Base-by-base conservation (phyloP, 345 rosid genomes). In the Viola odorata region DNA sequence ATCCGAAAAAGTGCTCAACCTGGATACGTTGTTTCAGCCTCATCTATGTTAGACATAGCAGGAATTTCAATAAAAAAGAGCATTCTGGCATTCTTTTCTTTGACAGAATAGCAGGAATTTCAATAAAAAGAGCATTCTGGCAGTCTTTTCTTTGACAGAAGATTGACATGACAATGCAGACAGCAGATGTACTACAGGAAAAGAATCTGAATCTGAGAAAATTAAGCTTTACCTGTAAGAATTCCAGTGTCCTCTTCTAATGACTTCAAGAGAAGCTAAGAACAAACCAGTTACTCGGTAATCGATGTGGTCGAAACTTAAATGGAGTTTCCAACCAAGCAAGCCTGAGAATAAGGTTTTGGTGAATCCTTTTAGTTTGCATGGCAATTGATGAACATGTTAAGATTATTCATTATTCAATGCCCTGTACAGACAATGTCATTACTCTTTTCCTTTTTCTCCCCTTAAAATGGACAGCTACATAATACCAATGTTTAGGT, bases 241-340 rank as follows among this genome's bases (percentile, higher is more conserved):
- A 61, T 94, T 91, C 99, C 97, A 94, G n/a, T 68, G 78, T 56
- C 99, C 99, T 83, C 99, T 88, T 72, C 99, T 81, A 8, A 90
- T 80, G n/a, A 94, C 92, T 81, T 94, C 97, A 54, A 94, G 87
- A 45, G 99, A 77, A 17, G 96, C 99, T 60, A 94, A 73, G 78
- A 94, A 86, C 47, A 94, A 73, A 32, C 88, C 88, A 0, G 88
- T 94, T 52, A 89, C 86, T 76, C 96, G 76, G 63, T 86, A 81
- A 72, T 90, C 99, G 38, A 88, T 96, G 56, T 80, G 81, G 53
- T 73, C 95, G 8, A 94, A 83, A 62, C 68, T 79, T n/a, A 88
- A 84, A 73, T 90, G 97, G 8, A 4, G 92, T 84, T 62, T 88
- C 95, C 56, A 90, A 68, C 99, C 99, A 94, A 61, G 97, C 99